Evolutionary conservation across 306 rosid species (phyloP), one percentile per base, ranked within the genome.

Genomic region (Ammopiptanthus mongolicus): DNA sequence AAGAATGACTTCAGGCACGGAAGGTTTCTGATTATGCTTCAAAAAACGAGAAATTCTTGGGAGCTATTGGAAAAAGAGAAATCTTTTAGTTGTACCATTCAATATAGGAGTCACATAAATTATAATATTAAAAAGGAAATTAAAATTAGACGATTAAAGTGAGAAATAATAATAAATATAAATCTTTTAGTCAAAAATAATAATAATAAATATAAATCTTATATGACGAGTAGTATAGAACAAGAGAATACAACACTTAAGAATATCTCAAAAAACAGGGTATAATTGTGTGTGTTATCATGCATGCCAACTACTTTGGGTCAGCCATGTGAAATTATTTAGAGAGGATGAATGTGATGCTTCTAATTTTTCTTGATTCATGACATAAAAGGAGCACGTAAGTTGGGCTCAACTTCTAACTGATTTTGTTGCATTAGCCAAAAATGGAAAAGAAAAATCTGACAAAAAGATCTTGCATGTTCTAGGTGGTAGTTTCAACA

Each of bases 271-370:
- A 37, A 7, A 8, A 2, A 8, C 5, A 36, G 14, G 53, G 21
- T 51, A 28, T 57, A 50, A 62, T 56, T 71, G 33, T 10, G 31
- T n/a, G 12, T 25, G 36, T 69, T 68, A 52, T 42, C 34, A 18
- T 34, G 77, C 48, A 61, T 65, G 67, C 68, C 59, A 74, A 78
- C 77, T 44, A 52, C 77, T 68, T 46, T n/a, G n/a, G 44, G 44
- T 33, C 11, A 51, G 53, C 71, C 83, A 79, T 69, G 69, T 79
- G 75, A 69, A 59, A 31, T 42, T n/a, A 50, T 68, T 60, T 25
- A 61, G 25, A 37, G 60, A 47, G 7, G 75, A 18, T 69, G 69
- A 72, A 65, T 65, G 58, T 57, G 44, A 75, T 56, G 46, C 21
- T 15, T n/a, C 15, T 57, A 56, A 14, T 19, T 37, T 71, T 46